phyloP scores from a whole-genome alignment of 2,329 filamentous ascomycete genomes.

The Calonectria henricotiae region DNA sequence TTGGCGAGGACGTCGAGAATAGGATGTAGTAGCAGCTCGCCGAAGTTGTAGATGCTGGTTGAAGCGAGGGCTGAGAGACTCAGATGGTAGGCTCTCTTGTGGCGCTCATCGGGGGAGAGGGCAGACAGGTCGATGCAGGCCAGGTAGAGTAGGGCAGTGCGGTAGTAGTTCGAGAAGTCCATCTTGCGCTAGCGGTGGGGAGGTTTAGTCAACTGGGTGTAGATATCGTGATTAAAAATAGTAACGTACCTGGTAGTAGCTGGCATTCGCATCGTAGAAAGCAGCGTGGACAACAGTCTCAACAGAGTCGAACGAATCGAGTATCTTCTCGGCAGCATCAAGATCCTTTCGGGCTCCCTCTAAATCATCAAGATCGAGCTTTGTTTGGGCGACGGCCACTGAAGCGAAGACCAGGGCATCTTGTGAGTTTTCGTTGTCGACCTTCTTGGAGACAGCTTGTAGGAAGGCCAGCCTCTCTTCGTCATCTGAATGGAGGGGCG shows the following conservation, averaged over 20 bases:
- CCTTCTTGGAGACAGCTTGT: slow-evolving; percentile 85
- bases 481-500: slow-evolving; percentile 74
- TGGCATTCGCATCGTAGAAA: slow-evolving; percentile 95
- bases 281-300: slow-evolving; percentile 96
- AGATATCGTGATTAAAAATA: neutral
- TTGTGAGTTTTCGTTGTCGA: slow-evolving; percentile 93
- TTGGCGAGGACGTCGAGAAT: slow-evolving; percentile 87
- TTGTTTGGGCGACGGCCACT: slow-evolving; percentile 90
- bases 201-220: slow-evolving; percentile 19
- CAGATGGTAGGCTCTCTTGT: slow-evolving; percentile 90
- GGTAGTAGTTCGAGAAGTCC: slow-evolving; percentile 97
- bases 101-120: slow-evolving; percentile 82
- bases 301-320: slow-evolving; percentile 94
- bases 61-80: slow-evolving; percentile 94
- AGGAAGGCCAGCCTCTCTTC: slow-evolving; percentile 90
- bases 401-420: slow-evolving; percentile 96
- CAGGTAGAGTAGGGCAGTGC: slow-evolving; percentile 96
- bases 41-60: slow-evolving; percentile 98
- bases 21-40: slow-evolving; percentile 97
- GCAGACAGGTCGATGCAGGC: slow-evolving; percentile 91
- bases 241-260: slow-evolving; percentile 84
- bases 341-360: slow-evolving; percentile 90
- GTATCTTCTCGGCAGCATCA: slow-evolving; percentile 87
- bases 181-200: slow-evolving; percentile 72
- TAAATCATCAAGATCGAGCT: slow-evolving; percentile 84